These are phyloP conservation scores for Gymnopus androsaceus DNA, from an alignment of 1,284 basidiomycete species.

Conservation along the genomic window DNA sequence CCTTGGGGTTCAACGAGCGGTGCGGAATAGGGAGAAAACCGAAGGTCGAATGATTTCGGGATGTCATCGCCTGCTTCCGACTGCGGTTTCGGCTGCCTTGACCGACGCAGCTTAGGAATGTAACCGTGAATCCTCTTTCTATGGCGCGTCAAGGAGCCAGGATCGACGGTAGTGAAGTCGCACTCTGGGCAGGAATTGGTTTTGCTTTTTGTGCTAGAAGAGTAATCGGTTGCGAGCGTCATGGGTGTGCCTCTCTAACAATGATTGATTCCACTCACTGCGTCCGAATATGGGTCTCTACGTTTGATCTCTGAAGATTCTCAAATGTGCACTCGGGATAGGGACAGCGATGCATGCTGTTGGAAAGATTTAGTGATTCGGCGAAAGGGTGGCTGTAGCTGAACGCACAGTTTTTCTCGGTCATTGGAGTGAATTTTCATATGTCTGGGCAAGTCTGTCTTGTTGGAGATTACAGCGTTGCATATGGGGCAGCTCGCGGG, in stretches of 20 bases:
- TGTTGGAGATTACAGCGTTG: conserved; percentile 19
- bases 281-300: conserved; percentile 23
- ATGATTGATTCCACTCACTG: conserved; percentile 11
- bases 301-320: conserved; percentile 25
- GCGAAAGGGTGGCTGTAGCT: not conserved
- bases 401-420: conserved; percentile 18
- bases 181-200: conserved; percentile 17
- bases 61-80: not conserved
- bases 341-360: conserved; percentile 26
- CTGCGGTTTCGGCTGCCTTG: conserved; percentile 9
- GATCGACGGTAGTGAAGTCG: conserved; percentile 17
- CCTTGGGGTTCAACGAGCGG: not conserved
- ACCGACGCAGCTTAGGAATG: conserved; percentile 14
- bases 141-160: conserved; percentile 16
- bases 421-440: conserved; percentile 23
- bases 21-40: not conserved
- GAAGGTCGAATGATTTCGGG: not conserved
- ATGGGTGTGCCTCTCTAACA: not conserved
- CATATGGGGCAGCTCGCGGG: conserved; percentile 19
- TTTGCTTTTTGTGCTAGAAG: conserved; percentile 15
- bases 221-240: not conserved
- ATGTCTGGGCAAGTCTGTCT: conserved; percentile 25
- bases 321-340: conserved; percentile 22
- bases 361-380: not conserved
- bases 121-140: conserved; percentile 18